These are phyloP conservation scores for Oryza glaberrima DNA, from an alignment of 176 grass and related monocot genomes.

Conservation along the genomic window DNA sequence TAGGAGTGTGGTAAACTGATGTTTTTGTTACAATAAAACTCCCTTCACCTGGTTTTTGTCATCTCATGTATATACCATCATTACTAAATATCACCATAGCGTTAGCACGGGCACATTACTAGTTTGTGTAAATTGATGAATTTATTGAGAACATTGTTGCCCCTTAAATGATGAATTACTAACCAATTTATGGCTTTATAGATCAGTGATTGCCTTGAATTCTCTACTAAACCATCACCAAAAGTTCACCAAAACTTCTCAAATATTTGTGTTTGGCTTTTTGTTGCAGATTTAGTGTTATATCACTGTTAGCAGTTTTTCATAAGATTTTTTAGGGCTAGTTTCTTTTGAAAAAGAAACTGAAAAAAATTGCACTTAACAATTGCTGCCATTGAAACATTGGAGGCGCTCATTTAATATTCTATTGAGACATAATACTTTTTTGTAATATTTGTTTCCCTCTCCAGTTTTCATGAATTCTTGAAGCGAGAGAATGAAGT, in stretches of 20 bases:
- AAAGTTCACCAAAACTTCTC: not conserved
- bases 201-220: not conserved
- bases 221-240: not conserved
- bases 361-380: not conserved
- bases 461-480: constrained; percentile 90
- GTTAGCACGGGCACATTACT: too few species aligned
- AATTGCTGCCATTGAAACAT: not conserved
- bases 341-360: not conserved
- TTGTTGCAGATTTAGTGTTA: not conserved
- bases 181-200: not conserved
- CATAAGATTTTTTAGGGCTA: constrained; percentile 25
- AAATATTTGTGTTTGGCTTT: not conserved
- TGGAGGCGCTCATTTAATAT: constrained; percentile 21
- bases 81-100: too few species aligned
- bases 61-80: too few species aligned
- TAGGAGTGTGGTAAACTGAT: not conserved
- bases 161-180: constrained; percentile 21
- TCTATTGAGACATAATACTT: constrained; percentile 29
- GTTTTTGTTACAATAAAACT: not conserved
- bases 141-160: constrained; percentile 5
- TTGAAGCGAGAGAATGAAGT: constrained; percentile 97
- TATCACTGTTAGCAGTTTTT: not conserved
- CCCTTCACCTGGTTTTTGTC: not conserved
- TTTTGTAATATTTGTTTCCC: constrained; percentile 23
- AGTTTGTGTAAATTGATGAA: not conserved